Conservation (phyloP, 2,329 filamentous ascomycete genomes). For the Colletotrichum australisinense region DNA sequence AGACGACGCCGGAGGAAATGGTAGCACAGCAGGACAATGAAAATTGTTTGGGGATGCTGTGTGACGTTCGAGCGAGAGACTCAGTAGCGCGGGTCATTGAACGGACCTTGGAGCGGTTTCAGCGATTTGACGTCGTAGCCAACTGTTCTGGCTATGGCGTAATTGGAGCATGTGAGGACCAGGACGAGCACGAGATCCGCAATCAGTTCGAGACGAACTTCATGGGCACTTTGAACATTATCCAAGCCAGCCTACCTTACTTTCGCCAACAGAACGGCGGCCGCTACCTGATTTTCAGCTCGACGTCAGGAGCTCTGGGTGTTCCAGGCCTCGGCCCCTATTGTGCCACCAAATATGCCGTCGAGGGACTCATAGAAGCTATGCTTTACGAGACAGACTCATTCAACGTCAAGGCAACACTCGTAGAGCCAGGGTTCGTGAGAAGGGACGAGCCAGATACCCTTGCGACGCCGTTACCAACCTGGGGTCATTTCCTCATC, state of each 20-base stretch:
- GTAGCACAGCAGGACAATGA: conserved; percentile 68
- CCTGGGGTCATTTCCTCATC: conserved; percentile 93
- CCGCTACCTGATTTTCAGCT: conserved; percentile 94
- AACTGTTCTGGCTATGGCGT: conserved; percentile 97
- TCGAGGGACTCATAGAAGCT: conserved; percentile 94
- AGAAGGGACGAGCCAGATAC: conserved; percentile 82
- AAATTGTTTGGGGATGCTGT: conserved; percentile 84
- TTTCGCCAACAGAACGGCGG: conserved; percentile 82
- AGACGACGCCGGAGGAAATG: conserved; percentile 81
- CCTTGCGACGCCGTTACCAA: conserved; percentile 70
- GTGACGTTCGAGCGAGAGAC: conserved; percentile 86
- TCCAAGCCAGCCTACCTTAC: conserved; percentile 88
- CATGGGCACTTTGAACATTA: conserved; percentile 93
- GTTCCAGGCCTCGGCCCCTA: conserved; percentile 94
- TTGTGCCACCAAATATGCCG: conserved; percentile 96
- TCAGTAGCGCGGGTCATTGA: conserved; percentile 81
- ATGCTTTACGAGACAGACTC: conserved; percentile 95
- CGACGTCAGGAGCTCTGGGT: conserved; percentile 90
- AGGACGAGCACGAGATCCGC: conserved; percentile 93
- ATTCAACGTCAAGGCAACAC: conserved; percentile 92
- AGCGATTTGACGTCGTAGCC: conserved; percentile 86
- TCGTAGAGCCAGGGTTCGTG: conserved; percentile 92
- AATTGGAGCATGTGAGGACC: conserved; percentile 95
- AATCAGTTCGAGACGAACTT: conserved; percentile 99
- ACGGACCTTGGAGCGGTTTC: conserved; percentile 78